These are phyloP conservation scores for Cucumis melo DNA, from an alignment of 306 rosid species.

Conservation along the genomic window DNA sequence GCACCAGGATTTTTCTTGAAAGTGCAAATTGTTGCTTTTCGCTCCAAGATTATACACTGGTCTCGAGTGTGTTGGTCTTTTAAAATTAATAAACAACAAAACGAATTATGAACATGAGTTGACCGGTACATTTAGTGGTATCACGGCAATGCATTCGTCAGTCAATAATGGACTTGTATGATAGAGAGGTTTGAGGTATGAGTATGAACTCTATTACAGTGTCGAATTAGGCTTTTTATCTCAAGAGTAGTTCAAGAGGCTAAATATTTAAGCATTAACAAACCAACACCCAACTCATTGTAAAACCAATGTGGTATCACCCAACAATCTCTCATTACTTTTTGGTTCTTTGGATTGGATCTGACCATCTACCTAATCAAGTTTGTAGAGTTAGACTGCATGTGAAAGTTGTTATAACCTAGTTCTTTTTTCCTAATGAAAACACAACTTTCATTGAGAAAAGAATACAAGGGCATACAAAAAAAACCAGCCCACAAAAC, in stretches of 20 bases:
- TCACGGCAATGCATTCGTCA: neutral
- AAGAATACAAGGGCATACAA: too few species aligned
- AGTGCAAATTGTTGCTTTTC: neutral
- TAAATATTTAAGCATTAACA: neutral
- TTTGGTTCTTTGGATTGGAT: neutral
- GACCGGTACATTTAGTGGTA: neutral
- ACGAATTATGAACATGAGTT: neutral
- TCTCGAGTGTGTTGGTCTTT: neutral
- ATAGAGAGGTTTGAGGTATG: neutral
- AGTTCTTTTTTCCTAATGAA: too few species aligned
- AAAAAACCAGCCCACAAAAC: too few species aligned
- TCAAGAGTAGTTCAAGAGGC: neutral
- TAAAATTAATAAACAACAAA: neutral
- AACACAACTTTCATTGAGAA: too few species aligned
- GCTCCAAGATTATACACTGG: neutral
- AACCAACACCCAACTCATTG: neutral
- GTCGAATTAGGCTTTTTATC: neutral
- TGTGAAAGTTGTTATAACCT: neutral
- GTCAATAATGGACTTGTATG: neutral
- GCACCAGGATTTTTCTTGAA: neutral
- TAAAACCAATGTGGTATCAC: neutral
- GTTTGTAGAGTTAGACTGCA: neutral
- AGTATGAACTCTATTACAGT: neutral
- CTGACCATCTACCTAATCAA: neutral
- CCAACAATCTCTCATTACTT: neutral